Conservation (phyloP, 352 stramenopile species). For the Globisporangium okanoganense region DNA sequence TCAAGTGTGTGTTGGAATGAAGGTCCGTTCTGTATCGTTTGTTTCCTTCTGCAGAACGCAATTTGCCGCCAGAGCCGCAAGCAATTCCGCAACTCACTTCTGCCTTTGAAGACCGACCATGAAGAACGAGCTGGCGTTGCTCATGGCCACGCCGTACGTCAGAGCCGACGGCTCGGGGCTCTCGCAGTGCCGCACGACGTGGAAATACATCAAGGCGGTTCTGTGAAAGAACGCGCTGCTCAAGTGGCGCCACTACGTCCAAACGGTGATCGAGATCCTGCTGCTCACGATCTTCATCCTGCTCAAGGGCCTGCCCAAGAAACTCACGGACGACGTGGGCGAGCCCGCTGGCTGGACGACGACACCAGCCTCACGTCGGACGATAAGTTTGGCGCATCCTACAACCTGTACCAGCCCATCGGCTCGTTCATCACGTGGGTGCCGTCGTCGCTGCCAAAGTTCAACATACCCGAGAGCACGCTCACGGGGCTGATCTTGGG, state of each 20-base stretch:
- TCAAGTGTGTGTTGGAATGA: too few species aligned
- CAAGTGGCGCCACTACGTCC: slow-evolving; percentile 49
- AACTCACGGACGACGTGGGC: slow-evolving; percentile 37
- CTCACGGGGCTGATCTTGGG: slow-evolving; percentile 54
- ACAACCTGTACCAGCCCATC: slow-evolving; percentile 46
- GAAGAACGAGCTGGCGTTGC: background rate
- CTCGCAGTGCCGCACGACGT: slow-evolving; percentile 4
- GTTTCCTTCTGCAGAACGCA: too few species aligned
- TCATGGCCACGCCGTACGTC: background rate
- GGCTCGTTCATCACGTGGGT: slow-evolving; percentile 33
- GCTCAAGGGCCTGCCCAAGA: slow-evolving; percentile 52
- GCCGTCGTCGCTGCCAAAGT: slow-evolving; percentile 29
- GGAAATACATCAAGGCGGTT: slow-evolving; percentile 36
- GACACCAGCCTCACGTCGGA: slow-evolving; percentile 9
- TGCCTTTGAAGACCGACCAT: background rate
- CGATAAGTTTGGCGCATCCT: slow-evolving; percentile 18
- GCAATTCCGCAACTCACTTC: background rate
- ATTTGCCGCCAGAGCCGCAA: too few species aligned
- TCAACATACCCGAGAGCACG: slow-evolving; percentile 44
- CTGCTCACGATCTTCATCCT: slow-evolving; percentile 59
- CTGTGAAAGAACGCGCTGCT: slow-evolving; percentile 70
- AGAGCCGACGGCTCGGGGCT: background rate
- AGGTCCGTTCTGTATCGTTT: too few species aligned
- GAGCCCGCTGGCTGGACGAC: slow-evolving; percentile 51
- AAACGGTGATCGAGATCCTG: slow-evolving; percentile 41